A percentile compares a stretch with the other conserved stretches of the same genome.
Evolutionary conservation across 2,329 filamentous ascomycete genomes (phyloP).

Genomic region (Xylaria sp.): DNA sequence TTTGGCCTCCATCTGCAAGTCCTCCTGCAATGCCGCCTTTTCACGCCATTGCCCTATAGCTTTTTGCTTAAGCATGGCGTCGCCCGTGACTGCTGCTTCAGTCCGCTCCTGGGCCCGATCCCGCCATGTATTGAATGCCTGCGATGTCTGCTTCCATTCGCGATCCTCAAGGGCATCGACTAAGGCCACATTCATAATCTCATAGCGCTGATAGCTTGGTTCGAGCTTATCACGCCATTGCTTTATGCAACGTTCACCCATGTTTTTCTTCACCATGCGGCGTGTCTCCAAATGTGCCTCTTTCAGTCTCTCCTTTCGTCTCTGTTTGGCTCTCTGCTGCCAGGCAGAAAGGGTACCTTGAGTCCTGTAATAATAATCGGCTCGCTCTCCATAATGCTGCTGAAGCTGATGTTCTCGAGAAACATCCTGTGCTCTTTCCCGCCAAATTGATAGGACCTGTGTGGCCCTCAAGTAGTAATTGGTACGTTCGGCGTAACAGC

Average conservation of each 20-base stretch:
- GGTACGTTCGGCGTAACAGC: conserved; percentile 45
- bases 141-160: conserved; percentile 41
- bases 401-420: conserved; percentile 42
- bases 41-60: conserved; percentile 46
- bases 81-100: conserved; percentile 38
- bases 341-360: conserved; percentile 43
- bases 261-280: conserved; percentile 50
- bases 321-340: conserved; percentile 45
- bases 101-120: conserved; percentile 41
- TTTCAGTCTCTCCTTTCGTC: conserved; percentile 48
- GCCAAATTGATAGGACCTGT: conserved; percentile 46
- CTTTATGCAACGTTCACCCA: conserved; percentile 48
- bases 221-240: conserved; percentile 47
- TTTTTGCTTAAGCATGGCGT: conserved; percentile 43
- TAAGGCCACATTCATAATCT: conserved; percentile 44
- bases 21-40: conserved; percentile 35
- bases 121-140: conserved; percentile 47
- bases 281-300: conserved; percentile 51
- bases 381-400: conserved; percentile 44
- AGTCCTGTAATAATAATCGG: conserved; percentile 49
- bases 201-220: conserved; percentile 43
- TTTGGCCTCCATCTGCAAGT: conserved; percentile 40
- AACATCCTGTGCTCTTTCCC: conserved; percentile 38
- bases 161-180: conserved; percentile 42
- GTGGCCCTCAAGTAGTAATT: conserved; percentile 47